Evolutionary conservation across 2,329 filamentous ascomycete genomes (phyloP), one percentile per base, ranked within the genome.

Genomic region (Aspergillus cejpii): DNA sequence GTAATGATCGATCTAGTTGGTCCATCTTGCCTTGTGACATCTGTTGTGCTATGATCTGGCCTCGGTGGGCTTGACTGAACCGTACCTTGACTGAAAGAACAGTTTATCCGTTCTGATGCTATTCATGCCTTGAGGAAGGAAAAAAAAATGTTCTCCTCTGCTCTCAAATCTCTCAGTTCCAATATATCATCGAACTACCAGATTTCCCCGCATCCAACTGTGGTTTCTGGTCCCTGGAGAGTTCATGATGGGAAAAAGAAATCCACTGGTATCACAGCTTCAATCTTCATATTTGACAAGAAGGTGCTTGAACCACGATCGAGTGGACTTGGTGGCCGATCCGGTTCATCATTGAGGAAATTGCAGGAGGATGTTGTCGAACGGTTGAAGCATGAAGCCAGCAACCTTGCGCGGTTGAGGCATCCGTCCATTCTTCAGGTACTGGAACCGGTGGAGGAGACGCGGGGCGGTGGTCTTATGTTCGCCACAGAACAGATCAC

Each of bases 211-310:
- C 81, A 80, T 48, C 79, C 85, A 8, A 84, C 81, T n/a, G 85
- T 88, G 41, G 81, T 81, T 41, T 87, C 90, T 12, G 92, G 92
- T 14, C 87, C 90, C 47, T 98, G 92, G 92, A 94, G 89, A 73
- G 92, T 98, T 60, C 91, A 91, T 76, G 90, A 96, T 71, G 90
- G 87, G 47, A 97, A 94, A 74, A 94, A 94, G 72, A 97, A 96
- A 71, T 88, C 85, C 23, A 95, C 89, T 0, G 87, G 87, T 54
- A 94, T 92, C 65, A 68, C 83, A 6, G 92, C 84, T 44, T 96
- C 90, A 12, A 83, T 97, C 55, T 98, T 97, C 60, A 83, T 97
- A 54, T 96, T 97, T 65, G 92, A 98, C 54, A 84, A 82, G 64
- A 95, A 94, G 69, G 80, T 81, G 1, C 73, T 98, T 43, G 90